Base-by-base conservation (phyloP, 2,329 filamentous ascomycete species). In the Cladobotryum mycophilum region DNA sequence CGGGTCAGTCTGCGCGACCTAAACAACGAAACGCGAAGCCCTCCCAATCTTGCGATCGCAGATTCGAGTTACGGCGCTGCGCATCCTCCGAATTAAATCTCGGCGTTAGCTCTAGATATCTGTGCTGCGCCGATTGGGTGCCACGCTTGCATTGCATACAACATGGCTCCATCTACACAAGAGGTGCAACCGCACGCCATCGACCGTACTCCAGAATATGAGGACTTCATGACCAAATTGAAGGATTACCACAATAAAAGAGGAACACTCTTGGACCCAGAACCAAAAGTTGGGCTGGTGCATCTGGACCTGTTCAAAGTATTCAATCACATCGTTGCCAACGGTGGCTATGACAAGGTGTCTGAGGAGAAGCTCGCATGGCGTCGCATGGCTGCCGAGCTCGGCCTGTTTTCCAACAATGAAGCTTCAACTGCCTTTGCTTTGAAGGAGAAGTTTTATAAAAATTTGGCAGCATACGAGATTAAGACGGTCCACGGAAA, bases 381-480 rank as follows among this genome's bases (percentile, higher is more conserved):
- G 90, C 81, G 89, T 56, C 83, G 82, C 60, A 79, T 95, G 60
- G 88, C 86, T 12, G 78, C 84, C 48, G 84, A 90, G 60, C 85
- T 95, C 51, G 82, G 88, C 45, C 80, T 91, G 56, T 82, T 82
- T 62, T 84, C 83, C 50, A 78, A 80, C 61, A 90, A 92, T 63
- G 82, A 88, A 55, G 79, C 89, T 6, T 88, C 89, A n/a, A 82
- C 89, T 53, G 89, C 89, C 13, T 95, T 95, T 70, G 80, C 86
- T 53, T 74, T 95, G 50, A 96, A 96, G 71, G 86, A 87, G 50
- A 84, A 87, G 55, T 96, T 93, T 72, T 95, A 95, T 74, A 91
- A 89, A 67, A 89, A 92, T 61, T 79, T 96, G 41, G 86, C 86
- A 12, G 89, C 90, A 2, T 96, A 87, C 68, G 90, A 95, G 69